Percentiles rank a stretch among this genome's conserved stretches.
phyloP scores from a whole-genome alignment of 257 asterid species.

The Jaltomata sinuosa region DNA sequence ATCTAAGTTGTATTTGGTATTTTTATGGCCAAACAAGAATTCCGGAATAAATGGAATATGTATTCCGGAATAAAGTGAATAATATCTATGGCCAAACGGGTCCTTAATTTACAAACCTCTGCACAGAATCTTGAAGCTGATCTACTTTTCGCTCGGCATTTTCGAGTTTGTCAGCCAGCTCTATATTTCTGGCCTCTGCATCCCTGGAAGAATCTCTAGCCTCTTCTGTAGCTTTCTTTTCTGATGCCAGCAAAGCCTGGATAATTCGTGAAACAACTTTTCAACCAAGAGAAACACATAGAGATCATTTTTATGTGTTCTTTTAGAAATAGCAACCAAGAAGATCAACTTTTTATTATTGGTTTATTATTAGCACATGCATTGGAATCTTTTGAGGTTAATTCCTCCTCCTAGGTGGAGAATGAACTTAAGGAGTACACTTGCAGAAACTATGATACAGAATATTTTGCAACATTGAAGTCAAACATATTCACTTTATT shows the following conservation, averaged over 20 bases:
- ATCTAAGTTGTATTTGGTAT: too few species aligned
- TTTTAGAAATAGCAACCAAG: background rate
- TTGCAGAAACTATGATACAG: background rate
- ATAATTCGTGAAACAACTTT: conserved; percentile 6
- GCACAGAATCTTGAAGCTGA: conserved; percentile 79
- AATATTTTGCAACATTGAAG: background rate
- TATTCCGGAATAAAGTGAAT: too few species aligned
- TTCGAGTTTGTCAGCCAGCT: conserved; percentile 55
- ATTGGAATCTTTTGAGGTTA: background rate
- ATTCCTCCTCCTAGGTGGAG: background rate
- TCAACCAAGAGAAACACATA: conserved; percentile 1
- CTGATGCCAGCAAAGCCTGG: conserved; percentile 69
- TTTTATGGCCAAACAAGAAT: too few species aligned
- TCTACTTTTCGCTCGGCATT: conserved; percentile 62
- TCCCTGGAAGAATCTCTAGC: conserved; percentile 49
- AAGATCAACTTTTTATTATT: background rate
- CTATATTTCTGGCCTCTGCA: conserved; percentile 54
- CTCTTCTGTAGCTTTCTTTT: conserved; percentile 62
- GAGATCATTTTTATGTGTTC: background rate
- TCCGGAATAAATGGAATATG: too few species aligned
- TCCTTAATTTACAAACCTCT: conserved; percentile 55
- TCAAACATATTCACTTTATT: background rate
- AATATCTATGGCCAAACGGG: too few species aligned
- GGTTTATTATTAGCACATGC: background rate
- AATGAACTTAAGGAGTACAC: background rate